Base-by-base conservation (phyloP, 2,329 filamentous ascomycete species). In the Alternaria sp. region DNA sequence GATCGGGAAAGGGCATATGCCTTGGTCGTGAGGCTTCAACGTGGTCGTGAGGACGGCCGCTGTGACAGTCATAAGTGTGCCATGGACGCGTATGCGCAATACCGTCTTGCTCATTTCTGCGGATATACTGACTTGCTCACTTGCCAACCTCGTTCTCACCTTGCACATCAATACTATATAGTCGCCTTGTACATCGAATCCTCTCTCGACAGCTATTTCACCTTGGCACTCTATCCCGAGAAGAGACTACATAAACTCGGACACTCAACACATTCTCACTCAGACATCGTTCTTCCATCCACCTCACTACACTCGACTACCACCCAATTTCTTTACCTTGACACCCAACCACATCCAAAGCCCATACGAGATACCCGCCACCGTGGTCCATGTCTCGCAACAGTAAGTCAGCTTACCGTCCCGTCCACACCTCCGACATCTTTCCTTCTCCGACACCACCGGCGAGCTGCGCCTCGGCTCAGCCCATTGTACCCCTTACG, bases 11-110 rank as follows among this genome's bases (percentile, higher is more conserved):
- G 47, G 32, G 32, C 25, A 51, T 21, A 25, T 44, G 45, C 36
- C 28, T 57, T 40, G 56, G 15, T 21, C 19, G 30, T 60, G 57
- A 61, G 61, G 63, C 61, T 66, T 57, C 49, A 45, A 19, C 15
- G 5, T 8, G 36, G 30, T 21, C 43, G 26, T 13, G 5, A 40
- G 19, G n/a, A 25, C 23, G 46, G 43, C 50, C 47, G 44, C 57
- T 25, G 56, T 15, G 56, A 44, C 21, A 21, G 28, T 50, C 55
- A 59, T 59, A 66, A 61, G 40, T 54, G 12, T 32, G 50, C 26
- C 30, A 23, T 58, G 53, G 45, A 57, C 61, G 59, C 59, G 21
- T 61, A 36, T 61, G 56, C 61, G 52, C 53, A 62, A 36, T 62
- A 26, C 36, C 25, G 11, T 28, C 32, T 40, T 58, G 53, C 46